These are phyloP conservation scores for Pisolithus thermaeus DNA, from an alignment of 1,284 basidiomycete genomes.

Conservation along the genomic window DNA sequence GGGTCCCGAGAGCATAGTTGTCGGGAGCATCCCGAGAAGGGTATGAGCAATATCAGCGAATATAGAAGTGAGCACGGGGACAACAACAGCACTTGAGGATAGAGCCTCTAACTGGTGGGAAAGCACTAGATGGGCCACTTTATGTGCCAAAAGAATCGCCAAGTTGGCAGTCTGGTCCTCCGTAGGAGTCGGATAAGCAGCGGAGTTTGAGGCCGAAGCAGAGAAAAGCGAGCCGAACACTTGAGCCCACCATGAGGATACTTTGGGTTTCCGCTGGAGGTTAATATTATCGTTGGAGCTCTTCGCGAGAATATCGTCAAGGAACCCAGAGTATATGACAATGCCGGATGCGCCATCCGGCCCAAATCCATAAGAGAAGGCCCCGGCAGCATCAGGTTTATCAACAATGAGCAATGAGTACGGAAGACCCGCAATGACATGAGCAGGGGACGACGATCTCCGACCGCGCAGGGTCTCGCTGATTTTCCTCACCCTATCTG, in stretches of 20 bases:
- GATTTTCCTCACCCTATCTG: conserved; percentile 55
- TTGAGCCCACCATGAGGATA: conserved; percentile 42
- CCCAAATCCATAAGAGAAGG: conserved; percentile 89
- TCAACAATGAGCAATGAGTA: conserved; percentile 84
- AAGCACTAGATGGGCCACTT: conserved; percentile 81
- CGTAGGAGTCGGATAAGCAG: conserved; percentile 50
- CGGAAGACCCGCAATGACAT: conserved; percentile 71
- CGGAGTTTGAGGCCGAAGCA: conserved; percentile 26
- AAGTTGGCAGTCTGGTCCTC: conserved; percentile 77
- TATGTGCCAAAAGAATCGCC: conserved; percentile 82
- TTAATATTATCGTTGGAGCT: conserved; percentile 6
- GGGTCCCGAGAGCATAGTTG: conserved; percentile 86
- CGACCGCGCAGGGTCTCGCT: conserved; percentile 46
- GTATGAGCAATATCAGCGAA: conserved; percentile 69
- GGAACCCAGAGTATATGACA: conserved; percentile 84
- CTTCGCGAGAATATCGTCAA: conserved; percentile 71
- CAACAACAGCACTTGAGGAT: conserved; percentile 73
- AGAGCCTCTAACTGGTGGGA: conserved; percentile 87
- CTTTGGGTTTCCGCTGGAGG: conserved; percentile 18
- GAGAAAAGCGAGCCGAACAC: conserved; percentile 44
- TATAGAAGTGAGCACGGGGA: conserved; percentile 76
- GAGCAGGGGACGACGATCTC: conserved; percentile 37
- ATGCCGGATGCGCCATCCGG: conserved; percentile 84
- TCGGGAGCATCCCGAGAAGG: conserved; percentile 59
- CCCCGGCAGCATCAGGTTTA: conserved; percentile 71